phyloP scores from a whole-genome alignment of 2,329 filamentous ascomycete genomes.

The Claviceps maximensis region DNA sequence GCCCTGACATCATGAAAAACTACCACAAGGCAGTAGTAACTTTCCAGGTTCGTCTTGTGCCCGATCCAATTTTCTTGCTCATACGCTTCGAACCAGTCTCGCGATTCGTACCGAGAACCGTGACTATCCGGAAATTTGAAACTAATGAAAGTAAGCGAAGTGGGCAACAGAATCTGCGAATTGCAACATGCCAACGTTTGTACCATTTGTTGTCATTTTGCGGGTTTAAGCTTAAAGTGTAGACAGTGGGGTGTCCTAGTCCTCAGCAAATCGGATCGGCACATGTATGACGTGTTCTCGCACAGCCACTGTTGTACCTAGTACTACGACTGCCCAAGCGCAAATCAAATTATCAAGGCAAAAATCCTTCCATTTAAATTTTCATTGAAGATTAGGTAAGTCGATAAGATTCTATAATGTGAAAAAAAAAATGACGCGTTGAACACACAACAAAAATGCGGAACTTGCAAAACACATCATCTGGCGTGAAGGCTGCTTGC shows the following conservation, averaged over 20 bases:
- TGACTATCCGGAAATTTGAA: not conserved
- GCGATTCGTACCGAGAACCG: not conserved
- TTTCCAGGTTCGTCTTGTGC: too few relatives aligned
- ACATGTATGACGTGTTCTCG: too few relatives aligned
- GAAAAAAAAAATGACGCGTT: too few relatives aligned
- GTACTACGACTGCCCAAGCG: not conserved
- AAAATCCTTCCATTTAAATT: not conserved
- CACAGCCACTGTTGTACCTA: not conserved
- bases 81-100: not conserved
- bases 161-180: not conserved
- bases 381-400: not conserved
- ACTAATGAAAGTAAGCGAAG: not conserved
- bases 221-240: not conserved
- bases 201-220: not conserved
- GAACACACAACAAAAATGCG: not conserved
- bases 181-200: not conserved
- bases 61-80: too few relatives aligned
- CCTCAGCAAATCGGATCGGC: not conserved
- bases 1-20: too few relatives aligned
- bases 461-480: not conserved
- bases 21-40: too few relatives aligned
- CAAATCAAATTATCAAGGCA: not conserved
- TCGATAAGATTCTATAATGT: too few relatives aligned
- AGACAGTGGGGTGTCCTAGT: not conserved
- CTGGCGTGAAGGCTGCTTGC: not conserved